Conservation (phyloP, 768 basidiomycete genomes). For the Lactifluus volemus region DNA sequence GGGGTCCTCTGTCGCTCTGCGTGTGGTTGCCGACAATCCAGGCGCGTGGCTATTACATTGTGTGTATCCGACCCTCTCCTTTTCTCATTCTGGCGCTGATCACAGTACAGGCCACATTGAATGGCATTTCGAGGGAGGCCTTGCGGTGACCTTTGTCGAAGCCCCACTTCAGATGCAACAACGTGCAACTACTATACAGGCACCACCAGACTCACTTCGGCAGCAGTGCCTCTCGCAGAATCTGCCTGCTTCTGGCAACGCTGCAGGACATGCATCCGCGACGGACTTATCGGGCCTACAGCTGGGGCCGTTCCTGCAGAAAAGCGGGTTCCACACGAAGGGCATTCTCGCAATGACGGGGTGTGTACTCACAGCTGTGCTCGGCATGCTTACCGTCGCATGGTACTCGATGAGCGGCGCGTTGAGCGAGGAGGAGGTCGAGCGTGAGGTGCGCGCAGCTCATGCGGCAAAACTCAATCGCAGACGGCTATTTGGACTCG, state of each 20-base stretch:
- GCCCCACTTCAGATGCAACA: slow-evolving; percentile 68
- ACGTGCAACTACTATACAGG: slow-evolving; percentile 35
- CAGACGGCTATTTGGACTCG: slow-evolving; percentile 36
- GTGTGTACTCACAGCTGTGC: slow-evolving; percentile 66
- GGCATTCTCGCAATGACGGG: slow-evolving; percentile 74
- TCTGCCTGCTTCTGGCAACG: slow-evolving; percentile 66
- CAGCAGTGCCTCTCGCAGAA: slow-evolving; percentile 68
- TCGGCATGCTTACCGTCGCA: slow-evolving; percentile 74
- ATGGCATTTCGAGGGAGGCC: slow-evolving; percentile 79
- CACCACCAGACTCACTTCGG: slow-evolving; percentile 38
- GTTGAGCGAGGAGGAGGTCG: slow-evolving; percentile 74
- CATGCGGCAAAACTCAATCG: slow-evolving; percentile 50
- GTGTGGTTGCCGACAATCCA: slow-evolving; percentile 85
- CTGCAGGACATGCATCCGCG: slow-evolving; percentile 65
- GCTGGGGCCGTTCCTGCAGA: slow-evolving; percentile 65
- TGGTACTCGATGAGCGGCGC: slow-evolving; percentile 82
- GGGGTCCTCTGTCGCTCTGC: slow-evolving; percentile 58
- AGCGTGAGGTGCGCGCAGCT: slow-evolving; percentile 51
- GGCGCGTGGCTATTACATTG: slow-evolving; percentile 86
- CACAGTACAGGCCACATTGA: slow-evolving; percentile 61
- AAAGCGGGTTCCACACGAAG: slow-evolving; percentile 60
- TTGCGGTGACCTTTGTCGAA: slow-evolving; percentile 79
- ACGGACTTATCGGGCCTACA: slow-evolving; percentile 60
- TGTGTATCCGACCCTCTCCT: slow-evolving; percentile 28
- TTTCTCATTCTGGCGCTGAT: neutral